Evolutionary conservation across 257 asterid species (phyloP).

Genomic region (Lantana camara): DNA sequence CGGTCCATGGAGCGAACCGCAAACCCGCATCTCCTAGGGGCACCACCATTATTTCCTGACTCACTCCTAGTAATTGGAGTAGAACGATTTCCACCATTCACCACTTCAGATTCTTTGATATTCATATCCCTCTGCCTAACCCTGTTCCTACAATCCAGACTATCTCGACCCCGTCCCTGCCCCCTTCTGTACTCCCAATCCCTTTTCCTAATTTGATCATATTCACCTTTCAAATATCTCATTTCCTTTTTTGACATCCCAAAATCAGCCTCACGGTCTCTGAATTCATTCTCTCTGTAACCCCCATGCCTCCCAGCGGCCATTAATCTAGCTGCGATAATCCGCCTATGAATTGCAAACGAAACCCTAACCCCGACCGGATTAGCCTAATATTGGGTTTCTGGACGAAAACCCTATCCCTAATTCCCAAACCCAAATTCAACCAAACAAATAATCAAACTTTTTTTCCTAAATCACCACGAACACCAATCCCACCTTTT

Average conservation of each 20-base stretch:
- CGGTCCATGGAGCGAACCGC: conserved; percentile 42
- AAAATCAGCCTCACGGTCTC: conserved; percentile 57
- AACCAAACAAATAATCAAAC: conserved; percentile 6
- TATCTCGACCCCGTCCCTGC: conserved; percentile 35
- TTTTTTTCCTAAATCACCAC: neutral
- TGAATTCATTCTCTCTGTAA: conserved; percentile 59
- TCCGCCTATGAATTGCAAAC: neutral
- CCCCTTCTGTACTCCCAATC: conserved; percentile 43
- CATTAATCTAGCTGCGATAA: conserved; percentile 38
- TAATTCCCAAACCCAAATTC: conserved; percentile 6
- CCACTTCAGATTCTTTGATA: conserved; percentile 50
- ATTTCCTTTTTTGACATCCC: conserved; percentile 50
- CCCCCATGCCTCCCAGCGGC: conserved; percentile 82
- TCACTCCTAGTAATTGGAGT: conserved; percentile 54
- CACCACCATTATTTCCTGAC: conserved; percentile 52
- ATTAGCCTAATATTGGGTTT: conserved; percentile 12
- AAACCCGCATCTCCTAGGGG: conserved; percentile 35
- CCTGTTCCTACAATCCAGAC: conserved; percentile 43
- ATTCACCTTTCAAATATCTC: conserved; percentile 51
- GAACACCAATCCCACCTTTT: neutral
- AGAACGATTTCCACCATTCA: conserved; percentile 46
- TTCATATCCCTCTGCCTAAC: conserved; percentile 63
- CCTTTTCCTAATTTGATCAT: conserved; percentile 46
- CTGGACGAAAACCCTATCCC: conserved; percentile 23
- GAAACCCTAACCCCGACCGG: conserved; percentile 26